phyloP scores from a whole-genome alignment of 805 yeast species.

The Starmerella khaoyaiensis region DNA sequence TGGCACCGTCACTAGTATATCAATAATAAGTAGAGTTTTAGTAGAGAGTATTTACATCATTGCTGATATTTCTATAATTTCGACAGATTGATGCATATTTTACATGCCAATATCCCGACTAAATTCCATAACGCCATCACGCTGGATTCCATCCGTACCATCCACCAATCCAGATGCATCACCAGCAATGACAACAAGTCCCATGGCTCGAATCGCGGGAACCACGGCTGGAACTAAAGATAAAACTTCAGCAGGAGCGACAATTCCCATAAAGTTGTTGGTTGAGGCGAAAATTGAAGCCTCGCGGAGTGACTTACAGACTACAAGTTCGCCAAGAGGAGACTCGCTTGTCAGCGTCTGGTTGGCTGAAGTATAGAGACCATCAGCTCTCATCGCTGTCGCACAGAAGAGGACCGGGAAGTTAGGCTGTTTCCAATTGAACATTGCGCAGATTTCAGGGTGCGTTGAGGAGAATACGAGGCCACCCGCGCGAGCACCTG shows the following conservation, averaged over 20 bases:
- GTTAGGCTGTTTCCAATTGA: constrained; percentile 98
- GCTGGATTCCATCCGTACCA: constrained; percentile 54
- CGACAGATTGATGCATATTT: no score
- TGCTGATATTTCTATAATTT: no score
- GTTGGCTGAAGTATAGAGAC: constrained; percentile 21
- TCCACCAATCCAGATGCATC: constrained; percentile 7
- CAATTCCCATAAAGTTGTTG: constrained; percentile 76
- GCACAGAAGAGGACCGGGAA: constrained; percentile 84
- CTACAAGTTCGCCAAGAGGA: constrained; percentile 20
- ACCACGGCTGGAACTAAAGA: constrained; percentile 62
- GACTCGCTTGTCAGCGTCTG: constrained; percentile 25
- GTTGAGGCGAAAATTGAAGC: constrained; percentile 67
- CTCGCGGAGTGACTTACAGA: constrained; percentile 54
- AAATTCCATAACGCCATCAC: constrained; percentile 50
- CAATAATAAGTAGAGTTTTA: no score
- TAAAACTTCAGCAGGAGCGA: constrained; percentile 59
- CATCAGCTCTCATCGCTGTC: constrained; percentile 31
- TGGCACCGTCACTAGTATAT: no score
- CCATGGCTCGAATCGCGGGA: constrained; percentile 63
- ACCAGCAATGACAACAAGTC: constrained; percentile 65
- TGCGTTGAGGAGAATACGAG: constrained; percentile 76
- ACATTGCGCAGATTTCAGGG: constrained; percentile 78
- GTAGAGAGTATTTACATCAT: no score
- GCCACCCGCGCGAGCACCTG: constrained; percentile 30
- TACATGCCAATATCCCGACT: constrained; percentile 17